Percentiles rank a stretch among this genome's conserved stretches.
phyloP scores from a whole-genome alignment of 2,329 filamentous ascomycete species.

The Fonsecaea monophora region DNA sequence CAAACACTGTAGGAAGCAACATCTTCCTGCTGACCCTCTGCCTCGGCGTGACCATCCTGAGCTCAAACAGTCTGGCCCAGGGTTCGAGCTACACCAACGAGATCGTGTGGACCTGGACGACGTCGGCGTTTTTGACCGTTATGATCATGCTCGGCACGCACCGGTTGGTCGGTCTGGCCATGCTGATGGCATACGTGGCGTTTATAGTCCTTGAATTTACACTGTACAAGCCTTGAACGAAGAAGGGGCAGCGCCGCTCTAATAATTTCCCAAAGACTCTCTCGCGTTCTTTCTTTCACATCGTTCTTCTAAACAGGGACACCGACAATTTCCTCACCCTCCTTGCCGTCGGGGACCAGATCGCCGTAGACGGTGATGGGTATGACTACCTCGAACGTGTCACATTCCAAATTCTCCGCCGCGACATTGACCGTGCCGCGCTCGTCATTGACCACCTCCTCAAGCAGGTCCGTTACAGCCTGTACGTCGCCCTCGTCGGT shows the following conservation, averaged over 20 bases:
- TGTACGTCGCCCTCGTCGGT: slow-evolving; percentile 43
- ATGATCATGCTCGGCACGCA: slow-evolving; percentile 17
- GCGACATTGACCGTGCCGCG: slow-evolving; percentile 78
- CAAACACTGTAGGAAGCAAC: slow-evolving; percentile 62
- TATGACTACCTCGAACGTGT: slow-evolving; percentile 89
- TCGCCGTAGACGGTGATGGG: slow-evolving; percentile 79
- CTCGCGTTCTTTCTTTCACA: neutral
- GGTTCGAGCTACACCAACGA: slow-evolving; percentile 21
- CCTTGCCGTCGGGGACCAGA: slow-evolving; percentile 52
- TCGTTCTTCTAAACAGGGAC: slow-evolving; percentile 40
- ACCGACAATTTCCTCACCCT: slow-evolving; percentile 38
- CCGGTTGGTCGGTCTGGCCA: slow-evolving; percentile 37
- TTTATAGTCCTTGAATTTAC: slow-evolving; percentile 49
- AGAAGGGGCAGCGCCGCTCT: neutral
- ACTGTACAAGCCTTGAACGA: slow-evolving; percentile 10
- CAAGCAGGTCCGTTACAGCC: slow-evolving; percentile 66
- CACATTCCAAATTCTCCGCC: slow-evolving; percentile 77
- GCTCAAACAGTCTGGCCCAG: slow-evolving; percentile 1
- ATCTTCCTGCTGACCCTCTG: slow-evolving; percentile 62
- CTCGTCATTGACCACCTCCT: slow-evolving; percentile 80
- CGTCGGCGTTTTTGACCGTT: slow-evolving; percentile 18
- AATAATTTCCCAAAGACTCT: too few species aligned
- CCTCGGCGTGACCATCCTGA: slow-evolving; percentile 42
- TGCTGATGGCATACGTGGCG: slow-evolving; percentile 45
- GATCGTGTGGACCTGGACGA: slow-evolving; percentile 15